Evolutionary conservation across 768 basidiomycete species (phyloP).

Genomic region (Mycena galopus): DNA sequence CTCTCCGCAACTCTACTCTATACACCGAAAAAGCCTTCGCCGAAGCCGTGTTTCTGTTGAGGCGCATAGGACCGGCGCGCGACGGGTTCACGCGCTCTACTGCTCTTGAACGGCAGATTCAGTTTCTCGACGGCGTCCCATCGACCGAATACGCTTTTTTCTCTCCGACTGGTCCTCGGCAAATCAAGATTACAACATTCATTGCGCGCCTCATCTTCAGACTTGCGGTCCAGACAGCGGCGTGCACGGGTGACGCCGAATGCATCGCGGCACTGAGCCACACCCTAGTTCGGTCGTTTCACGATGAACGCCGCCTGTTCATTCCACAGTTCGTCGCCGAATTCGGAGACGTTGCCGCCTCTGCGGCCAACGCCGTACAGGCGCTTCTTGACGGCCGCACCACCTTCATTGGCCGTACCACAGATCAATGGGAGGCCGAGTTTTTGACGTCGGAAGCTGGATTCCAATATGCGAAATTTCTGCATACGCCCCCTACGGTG

Average conservation of each 20-base stretch:
- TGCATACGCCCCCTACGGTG: neutral
- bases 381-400: neutral
- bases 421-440: constrained; percentile 6
- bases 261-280: constrained; percentile 6
- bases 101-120: constrained; percentile 19
- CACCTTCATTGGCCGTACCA: neutral
- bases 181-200: neutral
- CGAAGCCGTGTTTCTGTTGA: constrained; percentile 17
- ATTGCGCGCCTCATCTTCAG: constrained; percentile 5
- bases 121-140: constrained; percentile 14
- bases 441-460: constrained; percentile 5
- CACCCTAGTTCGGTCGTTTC: constrained; percentile 3
- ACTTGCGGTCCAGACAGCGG: constrained; percentile 5
- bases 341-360: constrained; percentile 3
- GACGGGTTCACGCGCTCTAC: constrained; percentile 14
- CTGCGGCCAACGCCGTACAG: constrained; percentile 14
- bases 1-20: constrained; percentile 3
- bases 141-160: constrained; percentile 10
- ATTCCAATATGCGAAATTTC: constrained; percentile 7
- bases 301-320: constrained; percentile 10
- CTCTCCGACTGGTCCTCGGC: constrained; percentile 10
- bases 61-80: constrained; percentile 10
- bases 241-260: constrained; percentile 9
- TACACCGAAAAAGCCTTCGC: neutral
- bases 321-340: constrained; percentile 8